These are phyloP conservation scores for Clonostachys chloroleuca DNA, from an alignment of 2,329 filamentous ascomycete genomes.

Conservation along the genomic window DNA sequence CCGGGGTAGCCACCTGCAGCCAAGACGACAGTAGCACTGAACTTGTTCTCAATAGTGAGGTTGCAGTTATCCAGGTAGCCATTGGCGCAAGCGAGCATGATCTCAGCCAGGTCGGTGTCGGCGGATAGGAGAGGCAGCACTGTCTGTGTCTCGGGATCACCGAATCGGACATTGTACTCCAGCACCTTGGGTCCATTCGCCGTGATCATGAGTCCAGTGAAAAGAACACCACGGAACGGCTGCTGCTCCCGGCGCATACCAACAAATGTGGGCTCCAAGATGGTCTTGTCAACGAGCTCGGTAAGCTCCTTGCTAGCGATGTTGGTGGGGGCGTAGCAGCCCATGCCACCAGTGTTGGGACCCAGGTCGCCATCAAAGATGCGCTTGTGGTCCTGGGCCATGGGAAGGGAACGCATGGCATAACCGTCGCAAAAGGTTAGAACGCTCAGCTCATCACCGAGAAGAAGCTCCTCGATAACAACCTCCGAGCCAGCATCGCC, in stretches of 20 bases:
- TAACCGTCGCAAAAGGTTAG: constrained; percentile 89
- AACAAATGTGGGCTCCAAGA: constrained; percentile 82
- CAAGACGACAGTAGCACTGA: constrained; percentile 89
- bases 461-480: constrained; percentile 90
- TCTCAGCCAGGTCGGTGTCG: constrained; percentile 79
- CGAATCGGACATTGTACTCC: constrained; percentile 92
- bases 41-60: constrained; percentile 64
- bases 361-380: constrained; percentile 87
- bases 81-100: constrained; percentile 82
- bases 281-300: constrained; percentile 70
- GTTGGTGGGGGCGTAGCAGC: constrained; percentile 89
- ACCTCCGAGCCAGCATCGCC: constrained; percentile 84
- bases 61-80: constrained; percentile 67
- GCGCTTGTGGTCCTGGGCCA: constrained; percentile 95
- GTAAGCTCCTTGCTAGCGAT: constrained; percentile 72
- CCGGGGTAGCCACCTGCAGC: constrained; percentile 90
- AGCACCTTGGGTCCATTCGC: constrained; percentile 74
- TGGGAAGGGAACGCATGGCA: constrained; percentile 76
- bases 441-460: constrained; percentile 89
- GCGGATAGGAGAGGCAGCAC: constrained; percentile 72
- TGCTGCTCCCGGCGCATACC: constrained; percentile 81
- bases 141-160: constrained; percentile 88
- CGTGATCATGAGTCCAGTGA: constrained; percentile 93
- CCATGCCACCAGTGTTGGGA: constrained; percentile 96
- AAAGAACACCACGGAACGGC: constrained; percentile 71